phyloP scores from a whole-genome alignment of 2,329 filamentous ascomycete species.

The Phaeomoniella chlamydospora region DNA sequence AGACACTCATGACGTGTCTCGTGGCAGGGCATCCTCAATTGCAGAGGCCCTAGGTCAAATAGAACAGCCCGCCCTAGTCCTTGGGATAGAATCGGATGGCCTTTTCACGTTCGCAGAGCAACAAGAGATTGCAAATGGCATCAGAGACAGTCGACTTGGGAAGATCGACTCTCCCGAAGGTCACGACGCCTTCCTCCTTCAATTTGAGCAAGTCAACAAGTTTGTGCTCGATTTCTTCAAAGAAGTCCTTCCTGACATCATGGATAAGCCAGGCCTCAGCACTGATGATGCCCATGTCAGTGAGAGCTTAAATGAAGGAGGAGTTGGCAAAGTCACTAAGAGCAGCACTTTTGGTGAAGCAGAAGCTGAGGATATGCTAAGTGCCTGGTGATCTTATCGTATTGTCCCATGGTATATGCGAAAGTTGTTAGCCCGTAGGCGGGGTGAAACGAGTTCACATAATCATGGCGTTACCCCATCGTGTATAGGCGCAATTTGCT shows the following conservation, averaged over 20 bases:
- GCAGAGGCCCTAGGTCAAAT: constrained; percentile 66
- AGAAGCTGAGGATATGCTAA: constrained; percentile 81
- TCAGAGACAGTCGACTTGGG: constrained; percentile 62
- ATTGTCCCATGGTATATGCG: no score
- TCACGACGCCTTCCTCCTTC: constrained; percentile 88
- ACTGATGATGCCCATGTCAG: constrained; percentile 12
- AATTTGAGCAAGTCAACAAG: constrained; percentile 92
- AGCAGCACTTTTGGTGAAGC: constrained; percentile 89
- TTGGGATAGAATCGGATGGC: constrained; percentile 91
- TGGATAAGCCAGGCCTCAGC: constrained; percentile 45
- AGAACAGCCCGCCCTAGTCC: constrained; percentile 74
- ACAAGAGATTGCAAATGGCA: constrained; percentile 71
- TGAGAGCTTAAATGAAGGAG: constrained; percentile 18
- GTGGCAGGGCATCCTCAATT: constrained; percentile 49
- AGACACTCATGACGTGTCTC: constrained; percentile 89
- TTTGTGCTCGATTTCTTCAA: constrained; percentile 75
- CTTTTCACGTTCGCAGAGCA: constrained; percentile 97
- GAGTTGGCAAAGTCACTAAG: constrained; percentile 55
- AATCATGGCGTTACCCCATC: no score
- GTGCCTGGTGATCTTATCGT: constrained; percentile 57
- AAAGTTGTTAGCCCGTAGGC: no score
- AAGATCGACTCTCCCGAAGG: constrained; percentile 90
- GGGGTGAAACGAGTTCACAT: no score
- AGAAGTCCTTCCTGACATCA: constrained; percentile 75
- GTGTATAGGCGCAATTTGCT: no score